These are phyloP conservation scores for Rhytidiadelphus loreus DNA, from an alignment of 225 moss, liverwort and hornwort species.

Conservation along the genomic window DNA sequence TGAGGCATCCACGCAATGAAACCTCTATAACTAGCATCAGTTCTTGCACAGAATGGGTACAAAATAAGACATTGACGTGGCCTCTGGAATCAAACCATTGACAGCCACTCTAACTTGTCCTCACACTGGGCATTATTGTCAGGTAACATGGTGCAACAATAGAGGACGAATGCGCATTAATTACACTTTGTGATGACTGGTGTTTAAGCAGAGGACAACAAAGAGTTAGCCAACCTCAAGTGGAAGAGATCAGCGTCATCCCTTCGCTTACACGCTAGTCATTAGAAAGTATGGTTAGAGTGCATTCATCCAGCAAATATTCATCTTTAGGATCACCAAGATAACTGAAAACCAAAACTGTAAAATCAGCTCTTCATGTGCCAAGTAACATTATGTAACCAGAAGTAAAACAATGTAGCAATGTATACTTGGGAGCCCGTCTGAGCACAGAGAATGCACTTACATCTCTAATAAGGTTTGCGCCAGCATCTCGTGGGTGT, in stretches of 20 bases:
- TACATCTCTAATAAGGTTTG: conserved; percentile 93
- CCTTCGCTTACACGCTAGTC: neutral
- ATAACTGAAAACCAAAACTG: neutral
- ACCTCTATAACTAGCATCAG: neutral
- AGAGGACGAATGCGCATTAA: neutral
- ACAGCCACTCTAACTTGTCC: neutral
- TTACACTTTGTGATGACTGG: neutral
- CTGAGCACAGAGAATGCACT: neutral
- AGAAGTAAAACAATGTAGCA: neutral
- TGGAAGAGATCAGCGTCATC: neutral
- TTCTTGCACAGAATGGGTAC: neutral
- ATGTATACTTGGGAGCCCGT: neutral
- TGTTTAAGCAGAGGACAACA: neutral
- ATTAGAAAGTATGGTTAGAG: neutral
- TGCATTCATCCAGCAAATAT: neutral
- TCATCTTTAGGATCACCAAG: neutral
- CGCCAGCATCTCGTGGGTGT: conserved; percentile 94
- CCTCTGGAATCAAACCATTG: neutral
- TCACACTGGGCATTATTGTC: neutral
- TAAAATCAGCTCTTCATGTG: neutral
- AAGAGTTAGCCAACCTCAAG: neutral
- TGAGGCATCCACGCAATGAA: neutral
- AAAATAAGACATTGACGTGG: neutral
- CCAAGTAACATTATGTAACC: neutral
- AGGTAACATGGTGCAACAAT: neutral